Conservation (phyloP, 805 yeast genomes). For the Candida sithepensis region DNA sequence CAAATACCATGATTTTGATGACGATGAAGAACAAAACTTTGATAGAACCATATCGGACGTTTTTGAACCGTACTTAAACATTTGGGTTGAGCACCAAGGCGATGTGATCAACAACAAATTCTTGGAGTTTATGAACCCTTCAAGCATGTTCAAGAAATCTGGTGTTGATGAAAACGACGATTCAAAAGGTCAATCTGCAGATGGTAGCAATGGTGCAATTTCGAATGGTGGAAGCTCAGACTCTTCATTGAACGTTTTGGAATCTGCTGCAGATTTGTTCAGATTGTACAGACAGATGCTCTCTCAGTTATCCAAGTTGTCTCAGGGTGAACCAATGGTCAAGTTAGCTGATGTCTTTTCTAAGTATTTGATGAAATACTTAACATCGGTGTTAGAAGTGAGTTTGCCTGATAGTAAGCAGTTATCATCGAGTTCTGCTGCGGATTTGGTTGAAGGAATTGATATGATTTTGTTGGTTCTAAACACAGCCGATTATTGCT, state of each 20-base stretch:
- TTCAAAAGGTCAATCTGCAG: conserved; percentile 6
- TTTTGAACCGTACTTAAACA: conserved; percentile 79
- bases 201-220: neutral
- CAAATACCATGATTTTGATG: conserved; percentile 37
- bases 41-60: conserved; percentile 51
- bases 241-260: conserved; percentile 60
- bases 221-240: conserved; percentile 7
- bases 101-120: conserved; percentile 56
- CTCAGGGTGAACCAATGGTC: conserved; percentile 45
- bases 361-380: conserved; percentile 61
- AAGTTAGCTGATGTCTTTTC: conserved; percentile 58
- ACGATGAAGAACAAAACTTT: conserved; percentile 28
- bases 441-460: conserved; percentile 54
- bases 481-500: conserved; percentile 88
- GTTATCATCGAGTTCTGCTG: conserved; percentile 29
- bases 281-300: conserved; percentile 69
- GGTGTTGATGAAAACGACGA: conserved; percentile 27
- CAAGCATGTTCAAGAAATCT: conserved; percentile 44
- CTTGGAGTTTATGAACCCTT: conserved; percentile 56
- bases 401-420: conserved; percentile 39
- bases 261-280: conserved; percentile 85
- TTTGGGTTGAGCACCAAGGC: conserved; percentile 89
- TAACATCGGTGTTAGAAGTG: conserved; percentile 45
- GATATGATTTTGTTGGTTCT: conserved; percentile 66
- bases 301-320: conserved; percentile 63